Evolutionary conservation across 2,329 filamentous ascomycete species (phyloP), one percentile per base, ranked within the genome.

Genomic region (Cylindrodendrum hubeiense): DNA sequence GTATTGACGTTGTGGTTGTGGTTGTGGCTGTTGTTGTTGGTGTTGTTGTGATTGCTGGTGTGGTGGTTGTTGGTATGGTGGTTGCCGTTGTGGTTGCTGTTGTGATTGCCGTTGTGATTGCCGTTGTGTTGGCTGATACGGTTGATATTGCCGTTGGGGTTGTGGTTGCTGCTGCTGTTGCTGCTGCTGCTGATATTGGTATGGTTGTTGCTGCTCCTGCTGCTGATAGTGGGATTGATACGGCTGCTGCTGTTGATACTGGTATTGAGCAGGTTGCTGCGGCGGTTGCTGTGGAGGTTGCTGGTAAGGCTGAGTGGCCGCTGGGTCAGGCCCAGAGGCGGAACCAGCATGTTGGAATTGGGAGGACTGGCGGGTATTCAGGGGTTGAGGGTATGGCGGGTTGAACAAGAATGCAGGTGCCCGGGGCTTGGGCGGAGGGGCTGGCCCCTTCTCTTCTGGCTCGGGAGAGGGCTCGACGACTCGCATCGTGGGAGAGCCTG

Each of bases 401-500:
- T 67, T 56, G 34, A 73, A 70, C 55, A 64, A 72, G 53, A 72
- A 69, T n/a, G 75, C 59, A 39, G 70, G 71, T 8, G 66, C 46
- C 33, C 60, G 62, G 21, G 65, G 43, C 17, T 71, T 60, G 9
- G 50, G 50, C 41, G 62, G 58, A 10, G 60, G 50, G 7, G 51
- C 24, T 19, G 49, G 26, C 2, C 41, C 37, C 15, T 58, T 39
- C 12, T 70, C 65, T 28, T 50, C 47, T 22, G 74, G 72, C 33
- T 75, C 74, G 1, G 76, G 78, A 2, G 79, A 79, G 3, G 79
- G 75, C n/a, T 76, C 70, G 33, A 81, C 78, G 8, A 81, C 67
- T 13, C 80, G 76, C 76, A 82, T 76, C 10, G 79, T 81, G 1
- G 79, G 77, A 6, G 78, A 79, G 43, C 71, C 72, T n/a, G 72